Conservation (phyloP, 352 stramenopile species). For the Phytopythium litorale region DNA sequence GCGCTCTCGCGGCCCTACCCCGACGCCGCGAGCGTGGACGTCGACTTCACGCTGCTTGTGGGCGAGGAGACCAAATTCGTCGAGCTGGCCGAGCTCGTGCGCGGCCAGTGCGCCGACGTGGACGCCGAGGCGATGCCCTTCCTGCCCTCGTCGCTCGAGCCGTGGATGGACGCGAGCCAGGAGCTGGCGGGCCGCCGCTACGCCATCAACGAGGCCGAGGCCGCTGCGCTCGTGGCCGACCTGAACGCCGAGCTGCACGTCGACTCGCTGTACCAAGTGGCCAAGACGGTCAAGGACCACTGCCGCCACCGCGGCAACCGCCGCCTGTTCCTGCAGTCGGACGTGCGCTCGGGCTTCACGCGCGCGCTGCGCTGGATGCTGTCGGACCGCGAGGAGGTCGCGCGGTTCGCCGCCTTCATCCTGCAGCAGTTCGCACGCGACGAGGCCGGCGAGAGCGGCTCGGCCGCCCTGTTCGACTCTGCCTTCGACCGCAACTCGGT, state of each 20-base stretch:
- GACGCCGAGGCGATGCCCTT: conserved; percentile 59
- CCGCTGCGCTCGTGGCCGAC: conserved; percentile 43
- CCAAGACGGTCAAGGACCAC: conserved; percentile 62
- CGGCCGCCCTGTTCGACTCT: conserved; percentile 39
- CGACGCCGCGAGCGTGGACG: conserved; percentile 29
- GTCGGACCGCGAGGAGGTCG: conserved; percentile 42
- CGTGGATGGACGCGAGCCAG: conserved; percentile 55
- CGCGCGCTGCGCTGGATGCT: conserved; percentile 67
- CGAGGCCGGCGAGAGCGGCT: conserved; percentile 15
- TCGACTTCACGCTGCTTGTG: conserved; percentile 48
- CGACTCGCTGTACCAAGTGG: conserved; percentile 60
- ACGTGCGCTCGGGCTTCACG: conserved; percentile 33
- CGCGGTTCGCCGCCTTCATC: conserved; percentile 65
- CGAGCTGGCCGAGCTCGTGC: conserved; percentile 49
- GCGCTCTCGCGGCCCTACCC: conserved; percentile 37
- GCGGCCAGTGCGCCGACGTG: conserved; percentile 46
- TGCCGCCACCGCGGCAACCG: conserved; percentile 73
- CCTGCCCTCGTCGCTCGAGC: conserved; percentile 38
- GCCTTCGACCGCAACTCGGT: conserved; percentile 63
- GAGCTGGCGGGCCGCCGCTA: conserved; percentile 44
- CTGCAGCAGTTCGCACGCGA: conserved; percentile 56
- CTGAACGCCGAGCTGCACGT: conserved; percentile 55
- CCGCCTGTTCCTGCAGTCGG: conserved; percentile 42
- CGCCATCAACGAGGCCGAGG: conserved; percentile 50
- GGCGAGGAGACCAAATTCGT: conserved; percentile 59